Evolutionary conservation across 352 stramenopile species (phyloP).

Genomic region (Blastocystis sp.): DNA sequence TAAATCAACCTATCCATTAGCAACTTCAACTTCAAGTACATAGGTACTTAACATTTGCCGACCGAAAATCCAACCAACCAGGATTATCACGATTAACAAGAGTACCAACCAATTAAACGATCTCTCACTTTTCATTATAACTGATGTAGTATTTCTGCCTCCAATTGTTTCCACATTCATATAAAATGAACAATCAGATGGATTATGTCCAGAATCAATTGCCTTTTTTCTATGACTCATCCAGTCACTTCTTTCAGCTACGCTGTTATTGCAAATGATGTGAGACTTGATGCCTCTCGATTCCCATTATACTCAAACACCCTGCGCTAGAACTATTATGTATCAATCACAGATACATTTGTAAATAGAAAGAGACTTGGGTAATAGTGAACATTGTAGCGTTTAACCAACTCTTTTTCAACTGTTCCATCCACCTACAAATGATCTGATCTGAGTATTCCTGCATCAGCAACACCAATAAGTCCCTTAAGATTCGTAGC

Average conservation of each 20-base stretch:
- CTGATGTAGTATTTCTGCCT: no score
- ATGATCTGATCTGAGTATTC: neutral
- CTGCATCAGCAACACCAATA: slow-evolving; percentile 12
- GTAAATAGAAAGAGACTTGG: slow-evolving; percentile 11
- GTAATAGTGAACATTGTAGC: neutral
- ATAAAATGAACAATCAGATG: neutral
- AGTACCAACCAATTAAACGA: no score
- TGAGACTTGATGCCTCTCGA: neutral
- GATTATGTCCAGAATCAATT: neutral
- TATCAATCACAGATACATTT: neutral
- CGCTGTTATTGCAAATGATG: neutral
- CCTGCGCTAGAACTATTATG: neutral
- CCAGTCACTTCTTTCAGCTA: neutral
- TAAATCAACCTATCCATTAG: no score
- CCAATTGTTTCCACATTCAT: neutral
- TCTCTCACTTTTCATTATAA: no score
- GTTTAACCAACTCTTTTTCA: neutral
- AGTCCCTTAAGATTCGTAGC: neutral
- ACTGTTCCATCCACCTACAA: slow-evolving; percentile 27
- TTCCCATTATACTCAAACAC: neutral
- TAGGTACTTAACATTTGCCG: no score
- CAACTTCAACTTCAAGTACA: no score
- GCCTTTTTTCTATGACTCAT: neutral
- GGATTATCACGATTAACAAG: no score
- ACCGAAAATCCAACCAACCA: no score